Base-by-base conservation (phyloP, 139 green algal species). In the Diplosphaera chodatii region DNA sequence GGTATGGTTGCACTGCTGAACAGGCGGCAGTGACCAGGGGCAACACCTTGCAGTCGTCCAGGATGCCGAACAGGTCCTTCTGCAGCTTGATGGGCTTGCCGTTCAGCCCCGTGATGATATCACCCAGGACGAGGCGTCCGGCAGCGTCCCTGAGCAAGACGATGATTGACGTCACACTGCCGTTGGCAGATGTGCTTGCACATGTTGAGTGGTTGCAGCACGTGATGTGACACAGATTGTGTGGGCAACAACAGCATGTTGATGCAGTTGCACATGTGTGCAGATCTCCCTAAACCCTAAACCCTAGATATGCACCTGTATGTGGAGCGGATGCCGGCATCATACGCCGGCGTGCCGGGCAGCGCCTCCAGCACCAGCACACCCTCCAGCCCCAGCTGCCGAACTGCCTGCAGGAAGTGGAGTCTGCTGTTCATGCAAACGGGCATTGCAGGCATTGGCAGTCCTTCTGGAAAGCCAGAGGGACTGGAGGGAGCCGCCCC, bases 331-430 rank as follows among this genome's bases (percentile, higher is more conserved):
- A 86, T 28, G 40, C 87, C 74, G 41, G 82, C 72, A 34, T 86
- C 86, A 66, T 66, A 85, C 1, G 92, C 92, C 6, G 91, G 90
- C 16, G 84, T 89, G 27, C 85, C 89, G 55, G 87, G 74, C 2
- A 84, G 76, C 0, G 80, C 68, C 8, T 83, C 82, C 48, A 89
- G 74, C 2, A 90, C 75, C 28, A 84, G 64, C 1, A 88, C 68
- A 1, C 85, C 84, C 64, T 81, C 59, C 48, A 83, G 41, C 3
- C 71, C 75, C 66, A 88, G 71, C 66, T 88, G 80, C 3, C 82
- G 65, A 31, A 86, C 40, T 0, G 75, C 76, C 71, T 82, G 64
- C 69, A n/a, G 5, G 59, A 48, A 10, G 6, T 48, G 37, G 8
- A 48, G 10, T 6, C 8, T 48, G 37, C 37, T 48, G 37, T 48